Base-by-base conservation (phyloP, 176 grass and related monocot genomes). In the Coix lacrymajobi region DNA sequence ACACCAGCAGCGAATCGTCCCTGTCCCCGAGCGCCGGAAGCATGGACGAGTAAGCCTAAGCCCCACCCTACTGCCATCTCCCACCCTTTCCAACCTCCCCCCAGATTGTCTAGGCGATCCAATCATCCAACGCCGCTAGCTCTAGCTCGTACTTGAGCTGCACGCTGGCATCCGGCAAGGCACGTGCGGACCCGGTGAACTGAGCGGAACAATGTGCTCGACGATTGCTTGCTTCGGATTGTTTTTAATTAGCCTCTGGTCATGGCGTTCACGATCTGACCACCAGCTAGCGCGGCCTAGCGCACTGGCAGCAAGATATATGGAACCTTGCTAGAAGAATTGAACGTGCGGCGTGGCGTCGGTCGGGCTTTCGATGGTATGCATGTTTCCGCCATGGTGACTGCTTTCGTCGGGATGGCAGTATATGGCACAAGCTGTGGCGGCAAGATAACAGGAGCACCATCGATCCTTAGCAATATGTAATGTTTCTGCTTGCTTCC, bases 21-120 rank as follows among this genome's bases (percentile, higher is more conserved):
- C 22, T 29, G 56, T 67, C 87, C 39, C 16, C 48, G 37, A 83
- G 48, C 75, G 75, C 76, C 82, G 70, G 72, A 65, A 61, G 64
- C 52, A 79, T 84, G 70, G 76, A 85, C 29, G 80, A 81, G 87
- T 92, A 79, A 80, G 84, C 56, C 64, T 58, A 38, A 46, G 7
- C 6, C 54, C 60, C 26, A 11, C 36, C 37, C 34, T 61, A 44
- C 69, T 45, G 52, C 45, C 57, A 36, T 39, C 79, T 52, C 26
- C 62, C 54, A 24, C 64, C 28, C 28, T 39, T 54, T 13, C 25
- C 25, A 15, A 31, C 66, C 61, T 79, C 22, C 77, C 77, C 62
- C 62, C 39, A 52, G 25, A 11, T 69, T 51, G 48, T 30, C 57
- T 44, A 60, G 64, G 79, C 80, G 52, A 89, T 89, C 60, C 66